Evolutionary conservation across 495 filamentous ascomycete species (phyloP).

Genomic region (Annulohypoxylon bovei): DNA sequence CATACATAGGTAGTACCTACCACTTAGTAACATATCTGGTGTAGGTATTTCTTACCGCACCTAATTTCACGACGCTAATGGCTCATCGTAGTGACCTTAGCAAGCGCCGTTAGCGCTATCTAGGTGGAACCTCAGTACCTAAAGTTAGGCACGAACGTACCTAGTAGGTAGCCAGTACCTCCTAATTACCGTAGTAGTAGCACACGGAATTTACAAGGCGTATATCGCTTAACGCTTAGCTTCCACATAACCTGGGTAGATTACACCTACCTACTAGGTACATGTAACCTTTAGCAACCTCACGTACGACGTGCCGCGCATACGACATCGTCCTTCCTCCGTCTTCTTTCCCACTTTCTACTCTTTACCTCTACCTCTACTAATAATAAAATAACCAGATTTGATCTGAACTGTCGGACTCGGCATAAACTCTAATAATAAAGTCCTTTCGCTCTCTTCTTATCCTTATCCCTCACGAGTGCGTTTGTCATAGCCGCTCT

Average conservation of each 20-base stretch:
- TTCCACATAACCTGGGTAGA: not conserved
- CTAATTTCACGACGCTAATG: not conserved
- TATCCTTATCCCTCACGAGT: not conserved
- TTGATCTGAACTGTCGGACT: slow-evolving; percentile 17
- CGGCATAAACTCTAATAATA: slow-evolving; percentile 7
- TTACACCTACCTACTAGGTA: not conserved
- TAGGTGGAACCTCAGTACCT: slow-evolving; percentile 5
- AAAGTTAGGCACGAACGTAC: slow-evolving; percentile 17
- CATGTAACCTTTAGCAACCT: slow-evolving; percentile 30
- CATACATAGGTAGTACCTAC: too few relatives aligned
- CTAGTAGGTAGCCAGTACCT: not conserved
- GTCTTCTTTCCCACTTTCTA: slow-evolving; percentile 8
- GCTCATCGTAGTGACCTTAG: not conserved
- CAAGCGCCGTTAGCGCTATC: not conserved
- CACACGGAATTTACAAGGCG: slow-evolving; percentile 22
- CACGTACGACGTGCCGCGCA: slow-evolving; percentile 9
- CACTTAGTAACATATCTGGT: too few relatives aligned
- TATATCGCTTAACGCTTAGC: slow-evolving; percentile 37
- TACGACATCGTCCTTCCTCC: slow-evolving; percentile 23
- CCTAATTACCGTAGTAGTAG: slow-evolving; percentile 3
- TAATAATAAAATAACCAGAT: not conserved
- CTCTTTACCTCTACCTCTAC: not conserved
- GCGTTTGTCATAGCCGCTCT: not conserved
- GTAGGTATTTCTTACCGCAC: too few relatives aligned
- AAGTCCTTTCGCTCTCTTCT: not conserved